These are phyloP conservation scores for Solanum bulbocastanum DNA, from an alignment of 257 asterid species.

Conservation along the genomic window DNA sequence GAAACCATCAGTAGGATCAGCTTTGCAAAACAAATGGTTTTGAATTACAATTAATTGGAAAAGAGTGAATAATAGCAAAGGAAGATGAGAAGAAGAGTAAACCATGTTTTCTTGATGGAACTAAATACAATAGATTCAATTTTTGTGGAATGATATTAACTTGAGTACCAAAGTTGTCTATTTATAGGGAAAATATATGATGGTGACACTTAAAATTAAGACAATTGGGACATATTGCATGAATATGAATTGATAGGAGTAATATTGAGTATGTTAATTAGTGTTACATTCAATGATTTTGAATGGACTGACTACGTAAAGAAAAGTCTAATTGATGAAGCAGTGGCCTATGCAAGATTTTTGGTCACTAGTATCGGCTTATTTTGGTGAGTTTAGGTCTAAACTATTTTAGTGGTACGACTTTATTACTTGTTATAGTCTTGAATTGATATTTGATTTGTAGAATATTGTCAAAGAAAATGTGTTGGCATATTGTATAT, in stretches of 20 bases:
- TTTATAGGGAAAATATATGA: neutral
- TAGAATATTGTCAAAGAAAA: no score
- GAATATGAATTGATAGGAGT: neutral
- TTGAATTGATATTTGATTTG: no score
- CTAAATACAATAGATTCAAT: neutral
- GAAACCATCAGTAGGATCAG: constrained; percentile 9
- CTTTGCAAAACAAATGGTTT: neutral
- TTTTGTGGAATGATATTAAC: neutral
- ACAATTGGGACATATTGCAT: neutral
- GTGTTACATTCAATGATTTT: neutral
- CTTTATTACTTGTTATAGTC: no score
- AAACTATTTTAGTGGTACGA: no score
- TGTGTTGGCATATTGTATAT: no score
- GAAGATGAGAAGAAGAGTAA: neutral
- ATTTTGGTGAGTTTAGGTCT: no score
- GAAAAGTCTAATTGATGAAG: neutral
- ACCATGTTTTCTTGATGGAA: neutral
- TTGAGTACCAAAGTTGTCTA: neutral
- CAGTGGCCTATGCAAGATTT: no score
- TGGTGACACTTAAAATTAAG: neutral
- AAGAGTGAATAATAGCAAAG: neutral
- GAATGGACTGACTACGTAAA: neutral
- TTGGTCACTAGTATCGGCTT: no score
- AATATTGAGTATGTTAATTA: neutral
- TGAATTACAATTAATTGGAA: neutral